Evolutionary conservation across 225 moss, liverwort and hornwort species (phyloP), one percentile per base, ranked within the genome.

Genomic region (Pseudoscleropodium purum): DNA sequence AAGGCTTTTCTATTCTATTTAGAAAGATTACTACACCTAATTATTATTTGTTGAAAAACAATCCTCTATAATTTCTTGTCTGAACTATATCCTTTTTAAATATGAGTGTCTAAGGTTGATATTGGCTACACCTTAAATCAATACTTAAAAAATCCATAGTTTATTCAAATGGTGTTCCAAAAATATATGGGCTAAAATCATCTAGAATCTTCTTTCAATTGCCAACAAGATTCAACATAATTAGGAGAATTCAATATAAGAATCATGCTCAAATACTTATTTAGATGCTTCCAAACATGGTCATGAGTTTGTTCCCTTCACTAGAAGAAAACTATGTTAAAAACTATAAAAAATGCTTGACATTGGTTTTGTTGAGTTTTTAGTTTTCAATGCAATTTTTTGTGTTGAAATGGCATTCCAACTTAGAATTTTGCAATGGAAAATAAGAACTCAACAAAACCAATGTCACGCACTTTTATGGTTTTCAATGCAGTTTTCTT

Each of bases 221-320:
- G 10, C 6, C 29, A 74, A 30, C 6, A 16, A 73, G 10, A 43
- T 43, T 43, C 43, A 43, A 73, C 5, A 73, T 29, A 43, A 73
- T 6, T 9, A 73, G 9, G 16, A 27, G 3, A 73, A 27, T 16
- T 16, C 3, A 43, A 27, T 43, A 27, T 3, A 26, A 41, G 5
- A 72, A 41, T 72, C 5, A 41, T 72, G 27, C 3, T 72, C 5
- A 27, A 25, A 15, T 70, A 1, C 1, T 26, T 39, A 41, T 41
- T 41, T 0, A 26, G 0, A 26, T 41, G 9, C 9, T 26, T 70
- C 5, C 1, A 25, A 0, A 25, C 0, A 0, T 25, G 25, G 41
- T 41, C 15, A 72, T 2, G 10, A 23, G 1, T 25, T 25, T 13
- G 8, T 41, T 41, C 9, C 26, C 9, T 72, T n/a, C n/a, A n/a